These are phyloP conservation scores for Irpex lacteus DNA, from an alignment of 1,284 basidiomycete genomes.

Conservation along the genomic window DNA sequence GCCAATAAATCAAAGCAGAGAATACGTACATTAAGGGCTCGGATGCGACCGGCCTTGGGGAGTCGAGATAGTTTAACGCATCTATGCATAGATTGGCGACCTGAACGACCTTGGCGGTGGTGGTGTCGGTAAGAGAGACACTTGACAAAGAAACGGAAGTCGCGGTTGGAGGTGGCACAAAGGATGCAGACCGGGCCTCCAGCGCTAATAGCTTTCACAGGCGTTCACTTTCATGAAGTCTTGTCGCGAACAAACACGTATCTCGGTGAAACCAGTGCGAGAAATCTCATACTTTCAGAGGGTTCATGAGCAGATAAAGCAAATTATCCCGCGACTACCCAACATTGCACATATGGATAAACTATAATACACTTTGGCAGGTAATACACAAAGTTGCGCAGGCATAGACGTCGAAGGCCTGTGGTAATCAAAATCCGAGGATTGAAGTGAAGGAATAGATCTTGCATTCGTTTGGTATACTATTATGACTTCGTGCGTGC, in stretches of 20 bases:
- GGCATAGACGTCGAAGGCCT: background rate
- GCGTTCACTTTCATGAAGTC: too few species aligned
- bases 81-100: slow-evolving; percentile 4
- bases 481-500: slow-evolving; percentile 6
- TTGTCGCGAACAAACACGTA: too few species aligned
- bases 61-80: slow-evolving; percentile 8
- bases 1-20: background rate
- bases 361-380: background rate
- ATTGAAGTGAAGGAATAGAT: too few species aligned
- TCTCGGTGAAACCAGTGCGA: too few species aligned
- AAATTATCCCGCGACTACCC: background rate
- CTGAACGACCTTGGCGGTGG: background rate
- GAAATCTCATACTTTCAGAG: too few species aligned
- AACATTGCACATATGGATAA: background rate
- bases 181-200: background rate
- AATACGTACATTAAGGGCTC: slow-evolving; percentile 3
- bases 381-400: background rate
- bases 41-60: background rate
- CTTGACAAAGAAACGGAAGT: background rate
- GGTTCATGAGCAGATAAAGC: too few species aligned
- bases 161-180: background rate
- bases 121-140: background rate
- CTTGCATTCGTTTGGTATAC: too few species aligned
- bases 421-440: too few species aligned
- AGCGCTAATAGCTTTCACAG: background rate